Evolutionary conservation across 2,329 filamentous ascomycete genomes (phyloP).

Genomic region (Dryadomyces quercivorus): DNA sequence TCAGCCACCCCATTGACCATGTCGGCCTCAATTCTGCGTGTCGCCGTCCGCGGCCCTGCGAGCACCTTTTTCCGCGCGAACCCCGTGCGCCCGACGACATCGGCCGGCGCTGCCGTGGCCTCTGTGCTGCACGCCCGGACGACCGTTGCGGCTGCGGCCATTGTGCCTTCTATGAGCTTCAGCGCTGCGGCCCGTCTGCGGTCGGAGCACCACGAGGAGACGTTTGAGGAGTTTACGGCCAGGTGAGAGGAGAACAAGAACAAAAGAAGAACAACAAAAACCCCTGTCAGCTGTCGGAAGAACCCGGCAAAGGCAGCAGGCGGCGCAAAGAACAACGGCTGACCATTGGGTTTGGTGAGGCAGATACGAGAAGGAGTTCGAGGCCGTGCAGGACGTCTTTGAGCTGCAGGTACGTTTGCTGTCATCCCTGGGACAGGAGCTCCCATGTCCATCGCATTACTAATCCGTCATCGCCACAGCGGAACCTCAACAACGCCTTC

Average conservation of each 20-base stretch:
- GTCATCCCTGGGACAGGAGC: not conserved
- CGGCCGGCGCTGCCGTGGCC: slow-evolving; percentile 29
- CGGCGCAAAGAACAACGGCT: slow-evolving; percentile 3
- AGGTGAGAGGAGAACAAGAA: slow-evolving; percentile 54
- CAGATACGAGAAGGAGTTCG: slow-evolving; percentile 99
- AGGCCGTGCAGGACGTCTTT: slow-evolving; percentile 94
- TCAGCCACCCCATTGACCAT: slow-evolving; percentile 12
- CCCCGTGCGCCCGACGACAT: slow-evolving; percentile 40
- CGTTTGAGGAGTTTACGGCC: slow-evolving; percentile 95
- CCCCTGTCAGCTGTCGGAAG: not conserved
- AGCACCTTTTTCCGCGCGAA: slow-evolving; percentile 52
- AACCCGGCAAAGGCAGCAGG: not conserved
- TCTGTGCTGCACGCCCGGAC: slow-evolving; percentile 26
- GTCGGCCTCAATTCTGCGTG: slow-evolving; percentile 56
- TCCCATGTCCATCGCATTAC: not conserved
- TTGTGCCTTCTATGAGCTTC: slow-evolving; percentile 42
- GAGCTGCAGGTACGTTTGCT: slow-evolving; percentile 80
- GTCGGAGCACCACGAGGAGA: slow-evolving; percentile 76
- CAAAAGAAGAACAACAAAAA: not conserved
- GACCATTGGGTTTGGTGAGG: slow-evolving; percentile 8
- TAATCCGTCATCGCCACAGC: slow-evolving; percentile 29
- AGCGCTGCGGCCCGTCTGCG: slow-evolving; percentile 48
- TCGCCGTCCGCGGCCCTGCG: slow-evolving; percentile 55
- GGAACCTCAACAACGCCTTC: slow-evolving; percentile 98
- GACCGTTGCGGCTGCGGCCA: slow-evolving; percentile 26